A percentile compares a stretch with the other conserved stretches of the same genome.
These are phyloP conservation scores for Purshia tridentata DNA, from an alignment of 306 rosid species.

Conservation along the genomic window DNA sequence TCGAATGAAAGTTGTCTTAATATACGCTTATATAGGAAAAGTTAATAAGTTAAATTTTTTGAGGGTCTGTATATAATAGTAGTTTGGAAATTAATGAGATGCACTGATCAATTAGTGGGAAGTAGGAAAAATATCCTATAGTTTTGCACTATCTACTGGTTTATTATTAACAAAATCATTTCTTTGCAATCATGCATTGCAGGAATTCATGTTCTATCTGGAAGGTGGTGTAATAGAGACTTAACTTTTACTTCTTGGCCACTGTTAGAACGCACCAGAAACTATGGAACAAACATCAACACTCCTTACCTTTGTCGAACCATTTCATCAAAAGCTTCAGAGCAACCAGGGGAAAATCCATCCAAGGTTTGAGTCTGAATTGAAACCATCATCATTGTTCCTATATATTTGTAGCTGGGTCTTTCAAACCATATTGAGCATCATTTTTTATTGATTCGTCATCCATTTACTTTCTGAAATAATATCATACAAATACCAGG, in stretches of 20 bases:
- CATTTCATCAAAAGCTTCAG: conserved; percentile 59
- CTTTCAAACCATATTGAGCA: background rate
- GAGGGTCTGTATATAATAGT: background rate
- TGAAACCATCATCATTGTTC: background rate
- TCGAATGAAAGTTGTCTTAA: background rate
- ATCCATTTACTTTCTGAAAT: background rate
- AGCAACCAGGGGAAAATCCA: conserved; percentile 31
- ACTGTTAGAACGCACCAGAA: conserved; percentile 31
- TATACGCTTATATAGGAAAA: background rate
- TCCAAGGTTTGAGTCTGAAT: conserved; percentile 41
- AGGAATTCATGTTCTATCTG: conserved; percentile 35
- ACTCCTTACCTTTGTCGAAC: conserved; percentile 34
- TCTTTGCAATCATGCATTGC: conserved; percentile 18
- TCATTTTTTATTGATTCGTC: background rate
- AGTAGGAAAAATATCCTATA: background rate
- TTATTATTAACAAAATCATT: conserved; percentile 1
- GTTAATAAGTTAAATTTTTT: background rate
- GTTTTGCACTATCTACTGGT: background rate
- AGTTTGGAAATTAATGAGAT: background rate
- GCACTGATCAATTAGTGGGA: background rate
- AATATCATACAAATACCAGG: background rate
- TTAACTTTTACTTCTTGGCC: conserved; percentile 17
- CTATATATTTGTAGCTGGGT: background rate
- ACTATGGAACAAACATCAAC: conserved; percentile 29
- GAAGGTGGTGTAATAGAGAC: conserved; percentile 26